A percentile compares a stretch with the other conserved stretches of the same genome.
Conservation (phyloP, 768 basidiomycete species). For the Serendipita sp. region DNA sequence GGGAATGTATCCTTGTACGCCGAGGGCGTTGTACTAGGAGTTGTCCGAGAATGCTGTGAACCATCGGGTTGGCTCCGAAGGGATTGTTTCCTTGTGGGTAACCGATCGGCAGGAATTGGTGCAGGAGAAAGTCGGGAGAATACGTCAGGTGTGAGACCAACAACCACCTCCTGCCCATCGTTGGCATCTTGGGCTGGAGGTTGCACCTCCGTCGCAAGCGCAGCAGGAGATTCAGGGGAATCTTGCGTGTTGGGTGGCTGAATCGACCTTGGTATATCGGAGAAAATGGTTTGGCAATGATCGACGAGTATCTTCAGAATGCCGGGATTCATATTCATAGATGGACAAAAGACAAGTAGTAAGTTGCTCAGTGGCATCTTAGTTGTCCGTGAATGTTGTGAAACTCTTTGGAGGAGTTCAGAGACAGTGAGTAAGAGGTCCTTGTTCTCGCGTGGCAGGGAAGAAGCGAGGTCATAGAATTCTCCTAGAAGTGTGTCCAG, state of each 20-base stretch:
- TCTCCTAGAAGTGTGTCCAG: slow-evolving; percentile 34
- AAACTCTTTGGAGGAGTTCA: slow-evolving; percentile 64
- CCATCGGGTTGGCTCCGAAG: not conserved
- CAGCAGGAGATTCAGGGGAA: not conserved
- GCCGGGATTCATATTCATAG: slow-evolving; percentile 61
- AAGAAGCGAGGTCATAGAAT: slow-evolving; percentile 45
- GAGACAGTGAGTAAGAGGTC: slow-evolving; percentile 73
- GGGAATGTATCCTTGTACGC: not conserved
- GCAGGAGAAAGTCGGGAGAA: not conserved
- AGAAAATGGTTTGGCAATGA: not conserved
- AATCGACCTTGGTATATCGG: not conserved
- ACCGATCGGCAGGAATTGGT: not conserved
- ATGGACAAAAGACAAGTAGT: slow-evolving; percentile 77
- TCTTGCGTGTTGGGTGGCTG: not conserved
- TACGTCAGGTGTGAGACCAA: not conserved
- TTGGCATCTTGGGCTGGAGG: not conserved
- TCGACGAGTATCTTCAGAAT: slow-evolving; percentile 41
- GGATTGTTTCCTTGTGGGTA: slow-evolving; percentile 1
- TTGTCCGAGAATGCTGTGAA: not conserved
- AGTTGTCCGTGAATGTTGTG: slow-evolving; percentile 49
- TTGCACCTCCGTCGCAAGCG: not conserved
- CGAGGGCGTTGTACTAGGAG: not conserved
- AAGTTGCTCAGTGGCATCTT: slow-evolving; percentile 91
- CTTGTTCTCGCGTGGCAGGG: slow-evolving; percentile 64
- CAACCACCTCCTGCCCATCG: not conserved